phyloP scores from a whole-genome alignment of 805 yeast species.

The Nadsonia fulvescens region DNA sequence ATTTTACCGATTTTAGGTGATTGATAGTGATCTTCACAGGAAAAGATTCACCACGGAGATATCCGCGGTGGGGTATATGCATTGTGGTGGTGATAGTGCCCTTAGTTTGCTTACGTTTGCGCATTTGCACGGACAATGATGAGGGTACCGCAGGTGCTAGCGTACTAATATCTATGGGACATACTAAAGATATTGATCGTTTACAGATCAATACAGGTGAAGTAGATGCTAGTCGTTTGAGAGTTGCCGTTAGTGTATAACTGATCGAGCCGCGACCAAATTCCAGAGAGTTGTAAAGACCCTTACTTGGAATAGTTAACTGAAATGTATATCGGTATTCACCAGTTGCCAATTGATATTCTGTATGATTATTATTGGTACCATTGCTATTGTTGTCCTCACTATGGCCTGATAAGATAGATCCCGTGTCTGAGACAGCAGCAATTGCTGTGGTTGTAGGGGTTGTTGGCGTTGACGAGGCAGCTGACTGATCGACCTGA shows the following conservation, averaged over 20 bases:
- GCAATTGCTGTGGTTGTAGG: slow-evolving; percentile 1
- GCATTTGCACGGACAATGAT: slow-evolving; percentile 39
- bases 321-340: slow-evolving; percentile 80
- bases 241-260: slow-evolving; percentile 37
- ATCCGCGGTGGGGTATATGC: slow-evolving; percentile 45
- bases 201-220: slow-evolving; percentile 24
- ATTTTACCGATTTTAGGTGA: slow-evolving; percentile 55
- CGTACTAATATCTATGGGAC: slow-evolving; percentile 55
- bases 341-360: slow-evolving; percentile 23
- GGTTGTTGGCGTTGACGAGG: slow-evolving; percentile 3
- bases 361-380: neutral
- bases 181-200: slow-evolving; percentile 38
- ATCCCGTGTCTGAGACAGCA: too few species aligned
- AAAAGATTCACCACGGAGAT: slow-evolving; percentile 57
- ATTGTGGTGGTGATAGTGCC: slow-evolving; percentile 24
- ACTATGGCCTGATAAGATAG: too few species aligned
- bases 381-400: too few species aligned
- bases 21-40: slow-evolving; percentile 50
- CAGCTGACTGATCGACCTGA: slow-evolving; percentile 1
- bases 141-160: slow-evolving; percentile 54
- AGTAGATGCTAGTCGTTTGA: slow-evolving; percentile 12
- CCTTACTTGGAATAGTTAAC: slow-evolving; percentile 58
- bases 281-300: slow-evolving; percentile 54
- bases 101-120: slow-evolving; percentile 22
- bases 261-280: slow-evolving; percentile 76